Evolutionary conservation across 768 basidiomycete genomes (phyloP).

Genomic region (Phylloporus sp.): DNA sequence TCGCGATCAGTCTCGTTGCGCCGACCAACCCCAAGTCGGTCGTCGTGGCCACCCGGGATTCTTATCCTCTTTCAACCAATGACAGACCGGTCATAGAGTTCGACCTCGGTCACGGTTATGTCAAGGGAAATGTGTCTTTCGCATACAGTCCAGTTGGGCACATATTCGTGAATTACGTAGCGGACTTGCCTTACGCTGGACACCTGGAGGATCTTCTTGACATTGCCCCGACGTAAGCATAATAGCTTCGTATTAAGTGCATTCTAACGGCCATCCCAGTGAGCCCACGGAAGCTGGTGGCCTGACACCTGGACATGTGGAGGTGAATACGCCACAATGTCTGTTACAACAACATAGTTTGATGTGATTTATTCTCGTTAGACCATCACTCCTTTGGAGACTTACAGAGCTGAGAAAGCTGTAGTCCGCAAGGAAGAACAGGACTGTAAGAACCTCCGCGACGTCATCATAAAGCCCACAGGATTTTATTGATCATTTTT

Average conservation of each 20-base stretch:
- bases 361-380: neutral
- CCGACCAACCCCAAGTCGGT: neutral
- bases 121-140: neutral
- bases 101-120: neutral
- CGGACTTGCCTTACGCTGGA: neutral
- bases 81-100: neutral
- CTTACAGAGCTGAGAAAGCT: neutral
- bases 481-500: neutral
- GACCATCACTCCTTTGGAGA: neutral
- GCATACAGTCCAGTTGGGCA: neutral
- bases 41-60: neutral
- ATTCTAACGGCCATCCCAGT: neutral
- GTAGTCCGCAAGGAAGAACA: neutral
- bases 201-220: neutral
- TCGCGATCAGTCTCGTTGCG: neutral
- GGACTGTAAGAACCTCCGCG: neutral
- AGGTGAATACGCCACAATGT: neutral
- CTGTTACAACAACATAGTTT: neutral
- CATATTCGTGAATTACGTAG: neutral
- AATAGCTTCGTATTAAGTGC: too few species aligned
- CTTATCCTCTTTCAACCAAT: neutral
- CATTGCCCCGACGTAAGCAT: neutral
- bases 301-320: neutral
- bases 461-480: neutral
- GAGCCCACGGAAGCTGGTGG: neutral